Base-by-base conservation (phyloP, 78 protist species). In the Cyanophora paradoxa region DNA sequence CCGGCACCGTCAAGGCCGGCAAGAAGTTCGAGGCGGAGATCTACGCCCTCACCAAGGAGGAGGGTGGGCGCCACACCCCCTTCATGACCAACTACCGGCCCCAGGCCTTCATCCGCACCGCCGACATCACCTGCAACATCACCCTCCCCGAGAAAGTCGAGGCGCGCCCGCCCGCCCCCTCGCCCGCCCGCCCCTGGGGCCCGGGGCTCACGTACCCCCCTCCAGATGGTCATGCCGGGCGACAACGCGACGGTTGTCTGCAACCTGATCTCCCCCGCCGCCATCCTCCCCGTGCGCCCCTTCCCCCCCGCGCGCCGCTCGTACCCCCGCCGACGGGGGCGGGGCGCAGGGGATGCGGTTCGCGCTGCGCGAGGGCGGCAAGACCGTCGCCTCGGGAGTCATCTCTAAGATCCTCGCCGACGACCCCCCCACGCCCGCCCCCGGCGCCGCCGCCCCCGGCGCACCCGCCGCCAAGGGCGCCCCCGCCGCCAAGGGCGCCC, bases 341-440 rank as follows among this genome's bases (percentile, higher is more conserved):
- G n/a, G n/a, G n/a, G n/a, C n/a, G 42, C 67, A 62, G 52, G 96
- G 94, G 3, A 44, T 80, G 75, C 89, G 94, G 70, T 93, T 96
- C 77, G 95, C 99, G 44, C 46, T 93, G 58, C 88, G 99, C 36
- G 99, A 96, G 79, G 96, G 96, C 50, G 86, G 88, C 82, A 59
- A 72, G 74, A 95, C 98, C 41, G 91, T 95, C 72, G 98, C 96
- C 59, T 89, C 94, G 54, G 98, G 97, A 34, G 90, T 95, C 65
- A 84, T 95, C 70, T 26, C 91, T 20, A 76, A 89, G 71, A 36
- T 89, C 71, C 39, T 85, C 14, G 73, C n/a, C n/a, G n/a, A n/a
- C n/a, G n/a, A n/a, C n/a, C 61, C 28, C 37, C 22, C 54, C 41
- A 22, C 36, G 1, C 56, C 17, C 44, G 39, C 22, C 20, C 36